Evolutionary conservation across 2,329 filamentous ascomycete genomes (phyloP).

Genomic region (Penicillium sclerotiorum): DNA sequence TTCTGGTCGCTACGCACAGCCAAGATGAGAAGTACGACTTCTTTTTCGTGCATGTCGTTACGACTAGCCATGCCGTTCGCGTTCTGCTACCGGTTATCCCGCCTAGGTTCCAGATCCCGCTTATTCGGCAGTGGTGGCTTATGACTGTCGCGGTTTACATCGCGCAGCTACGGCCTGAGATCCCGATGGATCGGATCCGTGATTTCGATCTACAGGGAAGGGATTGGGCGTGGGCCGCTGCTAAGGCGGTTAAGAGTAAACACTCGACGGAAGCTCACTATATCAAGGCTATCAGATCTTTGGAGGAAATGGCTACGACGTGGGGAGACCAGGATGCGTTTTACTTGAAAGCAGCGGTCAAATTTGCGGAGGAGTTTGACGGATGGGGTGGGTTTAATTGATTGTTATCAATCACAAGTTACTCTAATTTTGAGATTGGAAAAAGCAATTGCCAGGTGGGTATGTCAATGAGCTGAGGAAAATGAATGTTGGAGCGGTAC

Average conservation of each 20-base stretch:
- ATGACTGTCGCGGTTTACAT: constrained; percentile 78
- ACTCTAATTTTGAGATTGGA: neutral
- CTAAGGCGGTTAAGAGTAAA: constrained; percentile 68
- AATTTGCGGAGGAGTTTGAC: constrained; percentile 58
- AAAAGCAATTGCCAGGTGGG: too few species aligned
- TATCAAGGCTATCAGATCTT: constrained; percentile 76
- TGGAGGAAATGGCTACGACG: constrained; percentile 35
- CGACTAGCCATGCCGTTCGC: constrained; percentile 84
- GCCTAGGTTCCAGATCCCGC: constrained; percentile 67
- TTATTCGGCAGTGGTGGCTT: constrained; percentile 90
- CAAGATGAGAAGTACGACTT: constrained; percentile 70
- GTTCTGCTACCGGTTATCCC: constrained; percentile 79
- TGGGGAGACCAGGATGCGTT: constrained; percentile 50
- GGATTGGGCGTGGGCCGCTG: constrained; percentile 75
- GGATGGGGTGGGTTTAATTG: constrained; percentile 62
- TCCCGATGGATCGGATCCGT: constrained; percentile 67
- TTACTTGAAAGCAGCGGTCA: constrained; percentile 54
- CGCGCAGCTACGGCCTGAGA: constrained; percentile 69
- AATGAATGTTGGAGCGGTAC: too few species aligned
- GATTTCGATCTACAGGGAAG: constrained; percentile 63
- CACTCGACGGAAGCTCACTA: constrained; percentile 77
- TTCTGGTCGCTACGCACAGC: constrained; percentile 41
- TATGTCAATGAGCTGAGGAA: too few species aligned
- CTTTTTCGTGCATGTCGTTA: constrained; percentile 79
- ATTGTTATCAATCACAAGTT: neutral